These are phyloP conservation scores for Leccinellum rugosiceps DNA, from an alignment of 768 basidiomycete species.

Conservation along the genomic window DNA sequence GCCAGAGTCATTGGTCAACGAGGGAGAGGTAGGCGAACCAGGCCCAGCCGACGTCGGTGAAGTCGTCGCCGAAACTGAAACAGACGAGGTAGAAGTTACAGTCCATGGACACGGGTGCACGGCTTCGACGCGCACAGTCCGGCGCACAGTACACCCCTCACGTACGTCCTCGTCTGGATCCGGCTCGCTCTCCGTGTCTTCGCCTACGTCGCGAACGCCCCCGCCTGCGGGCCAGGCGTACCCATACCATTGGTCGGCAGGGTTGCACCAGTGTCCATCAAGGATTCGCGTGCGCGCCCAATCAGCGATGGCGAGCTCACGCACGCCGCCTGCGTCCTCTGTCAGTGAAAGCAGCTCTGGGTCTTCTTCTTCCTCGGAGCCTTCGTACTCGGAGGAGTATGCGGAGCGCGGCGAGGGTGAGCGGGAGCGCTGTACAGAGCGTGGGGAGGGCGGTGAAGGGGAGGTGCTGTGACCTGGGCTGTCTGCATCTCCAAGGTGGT, in stretches of 20 bases:
- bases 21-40: conserved; percentile 25
- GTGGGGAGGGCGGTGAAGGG: conserved; percentile 25
- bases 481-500: conserved; percentile 8
- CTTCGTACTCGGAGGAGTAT: conserved; percentile 34
- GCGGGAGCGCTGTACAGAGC: conserved; percentile 26
- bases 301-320: conserved; percentile 60
- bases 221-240: conserved; percentile 39
- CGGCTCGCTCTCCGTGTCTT: conserved; percentile 29
- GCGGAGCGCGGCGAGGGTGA: conserved; percentile 30
- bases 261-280: conserved; percentile 74
- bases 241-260: conserved; percentile 66
- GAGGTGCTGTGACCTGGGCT: conserved; percentile 26
- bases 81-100: conserved; percentile 12
- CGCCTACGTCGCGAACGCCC: conserved; percentile 27
- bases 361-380: conserved; percentile 42
- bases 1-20: conserved; percentile 6
- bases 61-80: conserved; percentile 1
- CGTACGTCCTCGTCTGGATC: conserved; percentile 22
- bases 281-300: conserved; percentile 71
- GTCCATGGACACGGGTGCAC: conserved; percentile 66
- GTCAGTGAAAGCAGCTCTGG: conserved; percentile 41
- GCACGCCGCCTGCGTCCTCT: conserved; percentile 45
- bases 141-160: conserved; percentile 17
- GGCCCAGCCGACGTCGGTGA: conserved; percentile 22
- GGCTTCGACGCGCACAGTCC: conserved; percentile 23